These are phyloP conservation scores for Iberis amara DNA, from an alignment of 441 rosid species.

Conservation along the genomic window DNA sequence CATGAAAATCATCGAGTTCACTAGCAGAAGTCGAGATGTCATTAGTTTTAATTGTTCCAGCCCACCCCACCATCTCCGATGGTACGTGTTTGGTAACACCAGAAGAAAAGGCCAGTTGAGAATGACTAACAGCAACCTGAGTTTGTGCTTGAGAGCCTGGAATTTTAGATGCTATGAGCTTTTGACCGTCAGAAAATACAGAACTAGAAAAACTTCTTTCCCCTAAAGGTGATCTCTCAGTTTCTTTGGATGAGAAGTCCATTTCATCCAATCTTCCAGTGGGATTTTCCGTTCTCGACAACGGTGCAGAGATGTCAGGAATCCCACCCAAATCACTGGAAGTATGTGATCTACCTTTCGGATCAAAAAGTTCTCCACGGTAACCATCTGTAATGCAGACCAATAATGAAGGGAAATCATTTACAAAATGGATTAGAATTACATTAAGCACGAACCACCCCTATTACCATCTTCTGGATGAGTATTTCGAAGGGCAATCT, in stretches of 20 bases:
- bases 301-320: constrained; percentile 43
- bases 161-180: constrained; percentile 35
- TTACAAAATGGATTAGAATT: constrained; percentile 4
- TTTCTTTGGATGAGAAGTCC: constrained; percentile 43
- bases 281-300: constrained; percentile 48
- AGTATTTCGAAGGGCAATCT: constrained; percentile 72
- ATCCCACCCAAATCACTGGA: constrained; percentile 41
- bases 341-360: constrained; percentile 48
- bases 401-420: constrained; percentile 29
- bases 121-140: background rate
- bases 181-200: constrained; percentile 49
- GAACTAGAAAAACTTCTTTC: constrained; percentile 35
- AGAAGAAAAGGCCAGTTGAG: background rate
- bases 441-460: constrained; percentile 10
- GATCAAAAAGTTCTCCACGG: constrained; percentile 51
- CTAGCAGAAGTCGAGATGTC: constrained; percentile 36
- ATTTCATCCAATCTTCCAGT: constrained; percentile 47
- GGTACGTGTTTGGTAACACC: constrained; percentile 29
- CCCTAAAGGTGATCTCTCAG: constrained; percentile 45
- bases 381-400: constrained; percentile 49
- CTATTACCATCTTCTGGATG: constrained; percentile 66
- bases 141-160: background rate
- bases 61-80: constrained; percentile 44
- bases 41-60: constrained; percentile 40
- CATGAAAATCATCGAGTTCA: constrained; percentile 30